Evolutionary conservation across 2,329 filamentous ascomycete genomes (phyloP), one percentile per base, ranked within the genome.

Genomic region (Septoria petroselini): DNA sequence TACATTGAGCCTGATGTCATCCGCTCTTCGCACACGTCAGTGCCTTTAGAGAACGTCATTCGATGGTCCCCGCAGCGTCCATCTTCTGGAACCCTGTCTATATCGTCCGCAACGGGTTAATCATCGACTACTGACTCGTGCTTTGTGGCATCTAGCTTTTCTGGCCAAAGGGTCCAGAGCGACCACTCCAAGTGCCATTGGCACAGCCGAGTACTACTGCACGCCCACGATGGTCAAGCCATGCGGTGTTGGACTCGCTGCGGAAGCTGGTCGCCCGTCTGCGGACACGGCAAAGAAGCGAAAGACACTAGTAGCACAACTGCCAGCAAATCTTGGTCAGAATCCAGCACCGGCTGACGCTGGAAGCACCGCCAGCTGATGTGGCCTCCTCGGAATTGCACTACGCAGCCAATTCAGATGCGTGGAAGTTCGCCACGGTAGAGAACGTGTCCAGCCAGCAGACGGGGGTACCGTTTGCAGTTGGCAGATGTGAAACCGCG

Each of bases 51-150:
- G 33, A 35, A 34, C 37, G 17, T 46, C 30, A 31, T 42, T 41
- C 43, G 25, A 34, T 39, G 44, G 27, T 39, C 25, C 37, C 45
- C 48, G 41, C 41, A 14, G 33, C 37, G 18, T 33, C 33, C 17
- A n/a, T n/a, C 34, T 25, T 7, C 48, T 35, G 4, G 18, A 48
- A 46, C 52, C 48, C 40, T 47, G 41, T 25, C 52, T 43, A 54
- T 54, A 54, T 15, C 44, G 27, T 2, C 38, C 52, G 29, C n/a
- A 19, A 52, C 45, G 30, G n/a, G 49, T 41, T 17, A 49, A 45
- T 48, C 40, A 55, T 52, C 52, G 52, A 55, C 52, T n/a, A 46
- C 35, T 41, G 35, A 42, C 41, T 44, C 50, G 34, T 41, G 14
- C 35, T 39, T 27, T 7, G 11, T 46, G 17, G 4, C 17, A 21